Evolutionary conservation across 1,139 yeast genomes (phyloP), one percentile per base, ranked within the genome.

Genomic region (Sugiyamaella sp.): DNA sequence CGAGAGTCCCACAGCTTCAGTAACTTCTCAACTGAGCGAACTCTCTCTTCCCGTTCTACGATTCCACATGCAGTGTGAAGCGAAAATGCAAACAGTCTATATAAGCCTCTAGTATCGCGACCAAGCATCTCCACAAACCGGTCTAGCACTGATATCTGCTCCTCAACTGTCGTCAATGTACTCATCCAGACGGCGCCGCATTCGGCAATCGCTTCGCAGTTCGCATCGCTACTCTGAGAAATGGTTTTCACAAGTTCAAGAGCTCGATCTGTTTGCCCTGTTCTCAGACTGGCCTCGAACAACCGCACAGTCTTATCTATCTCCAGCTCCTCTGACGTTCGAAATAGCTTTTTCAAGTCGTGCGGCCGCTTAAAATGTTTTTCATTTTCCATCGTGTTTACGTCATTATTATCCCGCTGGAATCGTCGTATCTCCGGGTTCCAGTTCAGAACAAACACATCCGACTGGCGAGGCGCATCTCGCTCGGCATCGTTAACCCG

Each of bases 31-130:
- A 42, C 32, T 29, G 53, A 52, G 17, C 41, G 29, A 8, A 47
- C 51, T 37, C 29, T 43, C 20, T 27, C 40, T 4, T 49, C 56
- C 12, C 46, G 40, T 10, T 21, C n/a, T 19, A 32, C 14, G 6
- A 33, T 32, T 12, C 4, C 20, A 41, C 63, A 61, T 4, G 58
- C 57, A 14, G 51, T 40, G 46, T 61, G 64, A 29, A 60, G 46
- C 35, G 57, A 52, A 53, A 44, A 58, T 4, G 64, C 65, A 27
- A 59, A 46, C 6, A 33, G 37, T 25, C 49, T 22, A 37, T 39
- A 37, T 24, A 46, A 37, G 16, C 25, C 42, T 14, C 49, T 24
- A 1, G 49, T 14, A 19, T 32, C 14, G 10, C 22, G 10, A 16
- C 25, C 47, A 4, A 43, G 37, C 3, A 43, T 12, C 2, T 6